Conservation (phyloP, 1,284 basidiomycete species). For the Heliocybe sulcata region DNA sequence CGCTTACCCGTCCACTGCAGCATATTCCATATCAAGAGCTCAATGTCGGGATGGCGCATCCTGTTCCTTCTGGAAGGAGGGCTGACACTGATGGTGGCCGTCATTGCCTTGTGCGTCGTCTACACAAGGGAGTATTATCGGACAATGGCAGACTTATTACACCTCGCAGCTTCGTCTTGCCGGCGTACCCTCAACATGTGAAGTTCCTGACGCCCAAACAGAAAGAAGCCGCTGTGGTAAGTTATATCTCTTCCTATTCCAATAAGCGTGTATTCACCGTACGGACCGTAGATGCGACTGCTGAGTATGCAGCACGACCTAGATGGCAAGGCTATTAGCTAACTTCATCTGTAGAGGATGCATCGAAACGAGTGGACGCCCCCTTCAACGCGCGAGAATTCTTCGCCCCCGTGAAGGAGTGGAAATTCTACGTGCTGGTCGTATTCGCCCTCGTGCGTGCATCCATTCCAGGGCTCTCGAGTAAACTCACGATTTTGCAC, state of each 20-base stretch:
- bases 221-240: neutral
- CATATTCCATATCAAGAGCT: neutral
- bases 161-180: neutral
- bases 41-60: neutral
- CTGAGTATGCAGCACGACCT: neutral
- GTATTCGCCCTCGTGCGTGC: neutral
- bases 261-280: neutral
- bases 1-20: neutral
- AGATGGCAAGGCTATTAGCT: neutral
- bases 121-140: neutral
- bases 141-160: neutral
- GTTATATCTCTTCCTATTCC: neutral
- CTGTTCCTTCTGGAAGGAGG: neutral
- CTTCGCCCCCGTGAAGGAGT: neutral
- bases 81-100: neutral
- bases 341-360: neutral
- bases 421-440: neutral
- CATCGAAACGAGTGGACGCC: neutral
- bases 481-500: neutral
- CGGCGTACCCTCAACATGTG: neutral
- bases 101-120: neutral
- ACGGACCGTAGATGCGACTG: neutral
- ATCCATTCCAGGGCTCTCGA: neutral
- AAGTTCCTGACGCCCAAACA: neutral
- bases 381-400: neutral